These are phyloP conservation scores for Cenococcum geophilum DNA, from an alignment of 495 filamentous ascomycete species.

Conservation along the genomic window DNA sequence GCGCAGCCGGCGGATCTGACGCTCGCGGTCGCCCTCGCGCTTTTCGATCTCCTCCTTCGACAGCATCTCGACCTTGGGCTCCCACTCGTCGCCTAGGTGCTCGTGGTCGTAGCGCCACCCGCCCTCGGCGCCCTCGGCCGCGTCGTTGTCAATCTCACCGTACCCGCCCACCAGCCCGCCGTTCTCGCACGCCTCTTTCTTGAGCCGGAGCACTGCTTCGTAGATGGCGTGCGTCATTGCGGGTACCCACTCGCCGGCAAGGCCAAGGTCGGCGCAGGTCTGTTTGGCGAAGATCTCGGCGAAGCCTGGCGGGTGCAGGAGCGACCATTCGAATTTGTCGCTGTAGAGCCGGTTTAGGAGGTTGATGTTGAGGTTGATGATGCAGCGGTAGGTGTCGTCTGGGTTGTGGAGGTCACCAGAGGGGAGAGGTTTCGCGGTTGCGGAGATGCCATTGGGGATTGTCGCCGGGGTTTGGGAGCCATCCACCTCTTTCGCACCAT, in stretches of 20 bases:
- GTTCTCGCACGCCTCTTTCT: slow-evolving; percentile 92
- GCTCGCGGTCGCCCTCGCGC: slow-evolving; percentile 86
- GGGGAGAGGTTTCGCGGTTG: slow-evolving; percentile 47
- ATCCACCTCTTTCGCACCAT: slow-evolving; percentile 8
- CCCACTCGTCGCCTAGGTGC: slow-evolving; percentile 84
- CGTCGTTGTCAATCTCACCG: slow-evolving; percentile 84
- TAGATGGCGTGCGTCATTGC: slow-evolving; percentile 95
- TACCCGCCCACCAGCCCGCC: slow-evolving; percentile 69
- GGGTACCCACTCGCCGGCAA: slow-evolving; percentile 87
- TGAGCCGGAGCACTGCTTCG: slow-evolving; percentile 84
- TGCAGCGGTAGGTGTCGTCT: slow-evolving; percentile 86
- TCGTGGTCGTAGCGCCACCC: slow-evolving; percentile 95
- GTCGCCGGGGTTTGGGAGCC: slow-evolving; percentile 45
- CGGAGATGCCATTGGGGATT: slow-evolving; percentile 42
- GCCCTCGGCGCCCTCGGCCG: slow-evolving; percentile 67
- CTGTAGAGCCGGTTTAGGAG: slow-evolving; percentile 87
- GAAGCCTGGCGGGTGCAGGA: slow-evolving; percentile 83
- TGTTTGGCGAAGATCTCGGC: slow-evolving; percentile 87
- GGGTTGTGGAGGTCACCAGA: slow-evolving; percentile 59
- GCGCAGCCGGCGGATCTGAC: slow-evolving; percentile 78
- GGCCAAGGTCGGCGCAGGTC: slow-evolving; percentile 84
- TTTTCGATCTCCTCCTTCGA: slow-evolving; percentile 98
- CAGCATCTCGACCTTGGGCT: slow-evolving; percentile 82
- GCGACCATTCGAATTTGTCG: slow-evolving; percentile 97
- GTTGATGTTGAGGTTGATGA: slow-evolving; percentile 87